A percentile compares a stretch with the other conserved stretches of the same genome.
Conservation (phyloP, 495 filamentous ascomycete species). For the Penicillium verhagenii region DNA sequence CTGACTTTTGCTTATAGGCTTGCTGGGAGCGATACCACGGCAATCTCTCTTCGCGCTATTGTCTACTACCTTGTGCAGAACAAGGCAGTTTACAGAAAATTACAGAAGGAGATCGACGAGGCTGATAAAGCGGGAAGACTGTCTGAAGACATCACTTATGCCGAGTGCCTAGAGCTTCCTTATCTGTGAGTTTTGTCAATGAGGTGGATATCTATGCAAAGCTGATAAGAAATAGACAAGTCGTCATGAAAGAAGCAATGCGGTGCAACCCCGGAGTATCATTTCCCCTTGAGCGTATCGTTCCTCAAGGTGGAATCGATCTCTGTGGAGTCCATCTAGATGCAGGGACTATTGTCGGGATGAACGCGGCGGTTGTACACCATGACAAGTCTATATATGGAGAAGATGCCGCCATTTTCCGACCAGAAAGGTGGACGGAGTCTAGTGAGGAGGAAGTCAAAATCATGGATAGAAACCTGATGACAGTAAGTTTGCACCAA, state of each 20-base stretch:
- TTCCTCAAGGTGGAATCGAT: conserved; percentile 10
- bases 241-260: conserved; percentile 22
- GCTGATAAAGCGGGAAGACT: conserved; percentile 1
- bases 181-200: conserved; percentile 11
- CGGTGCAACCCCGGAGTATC: conserved; percentile 16
- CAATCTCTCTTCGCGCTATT: conserved; percentile 41
- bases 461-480: conserved; percentile 10
- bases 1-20: too few species aligned
- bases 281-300: conserved; percentile 14
- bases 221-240: conserved; percentile 4
- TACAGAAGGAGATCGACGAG: conserved; percentile 10
- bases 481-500: conserved; percentile 16
- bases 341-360: conserved; percentile 21
- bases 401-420: conserved; percentile 44
- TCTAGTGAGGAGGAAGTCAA: conserved; percentile 23
- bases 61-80: conserved; percentile 51
- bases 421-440: conserved; percentile 55
- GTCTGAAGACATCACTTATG: conserved; percentile 9
- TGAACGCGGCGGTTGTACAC: conserved; percentile 26
- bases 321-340: conserved; percentile 13
- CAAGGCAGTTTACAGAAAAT: neutral
- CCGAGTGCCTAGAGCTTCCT: conserved; percentile 11
- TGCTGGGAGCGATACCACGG: conserved; percentile 50
- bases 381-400: conserved; percentile 45
- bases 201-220: neutral